Evolutionary conservation across 805 yeast genomes (phyloP).

Genomic region (Metschnikowia similis): DNA sequence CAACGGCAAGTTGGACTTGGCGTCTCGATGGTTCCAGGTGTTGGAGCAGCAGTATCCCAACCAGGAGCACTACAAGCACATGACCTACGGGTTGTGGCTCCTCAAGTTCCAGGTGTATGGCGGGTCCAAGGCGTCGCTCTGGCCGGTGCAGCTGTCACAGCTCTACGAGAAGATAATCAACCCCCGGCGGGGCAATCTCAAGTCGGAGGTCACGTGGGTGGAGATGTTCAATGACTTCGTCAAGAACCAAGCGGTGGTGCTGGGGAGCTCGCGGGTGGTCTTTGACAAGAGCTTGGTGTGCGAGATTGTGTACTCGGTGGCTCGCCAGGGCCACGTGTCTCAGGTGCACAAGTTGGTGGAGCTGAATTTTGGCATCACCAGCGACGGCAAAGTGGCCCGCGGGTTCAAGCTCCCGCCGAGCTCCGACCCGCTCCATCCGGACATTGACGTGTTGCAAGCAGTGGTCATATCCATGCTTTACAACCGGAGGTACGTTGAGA

Average conservation of each 20-base stretch:
- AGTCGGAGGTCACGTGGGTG: constrained; percentile 18
- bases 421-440: constrained; percentile 22
- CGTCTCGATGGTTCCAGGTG: constrained; percentile 35
- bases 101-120: constrained; percentile 28
- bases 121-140: constrained; percentile 30
- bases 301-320: constrained; percentile 32
- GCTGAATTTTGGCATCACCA: constrained; percentile 29
- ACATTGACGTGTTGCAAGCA: constrained; percentile 22
- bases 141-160: constrained; percentile 25
- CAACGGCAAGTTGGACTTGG: constrained; percentile 37
- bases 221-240: constrained; percentile 23
- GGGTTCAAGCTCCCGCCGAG: constrained; percentile 4
- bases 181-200: constrained; percentile 20
- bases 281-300: constrained; percentile 22
- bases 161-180: constrained; percentile 15
- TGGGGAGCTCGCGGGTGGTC: constrained; percentile 4
- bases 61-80: constrained; percentile 10
- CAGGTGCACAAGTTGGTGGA: constrained; percentile 24
- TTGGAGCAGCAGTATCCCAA: constrained; percentile 24
- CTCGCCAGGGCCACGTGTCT: constrained; percentile 20
- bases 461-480: constrained; percentile 30
- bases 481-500: constrained; percentile 28
- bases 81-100: constrained; percentile 35
- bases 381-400: constrained; percentile 18
- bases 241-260: constrained; percentile 9